Base-by-base conservation (phyloP, 176 grass and related monocot genomes). In the Tillandsia leiboldiana region DNA sequence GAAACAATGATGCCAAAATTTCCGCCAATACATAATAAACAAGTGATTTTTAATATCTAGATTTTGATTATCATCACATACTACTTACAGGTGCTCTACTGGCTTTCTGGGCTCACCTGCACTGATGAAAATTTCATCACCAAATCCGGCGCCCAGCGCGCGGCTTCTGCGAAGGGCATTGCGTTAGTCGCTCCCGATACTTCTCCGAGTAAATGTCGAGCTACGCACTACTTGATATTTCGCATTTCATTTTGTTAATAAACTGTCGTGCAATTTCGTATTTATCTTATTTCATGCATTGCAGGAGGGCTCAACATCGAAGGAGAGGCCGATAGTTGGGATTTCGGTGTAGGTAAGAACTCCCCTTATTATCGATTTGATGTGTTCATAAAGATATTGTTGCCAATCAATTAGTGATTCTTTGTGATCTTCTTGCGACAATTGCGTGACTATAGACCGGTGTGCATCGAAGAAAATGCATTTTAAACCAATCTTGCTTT, bases 281-380 rank as follows among this genome's bases (percentile, higher is more conserved):
- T 29, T 77, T 73, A 48, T 20, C 78, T 78, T 77, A 53, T 73
- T 80, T 62, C 47, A 78, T 83, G 78, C 20, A 20, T 20, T 20
- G 20, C 70, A 99, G 94, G 94, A 52, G 94, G 94, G 15, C 70
- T 99, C 62, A 90, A 93, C 76, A 70, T 93, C 33, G 87, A 90
- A 90, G 94, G 94, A 63, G 90, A 99, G 24, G 73, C 84, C 62
- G 94, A 93, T 74, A 99, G 79, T 77, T 93, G 90, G 83, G 94
- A 90, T 70, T 86, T 93, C 70, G 94, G 94, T 78, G 84, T 93
- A 27, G 94, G 90, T 99, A 86, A 82, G 86, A n/a, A 14, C 20
- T 0, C 20, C 20, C 20, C 20, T 20, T 20, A 20, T 20, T 63
- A 13, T 29, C n/a, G 33, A 8, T 42, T 75, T 72, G 64, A 26